Conservation (phyloP, 805 yeast species). For the Suhomyces prunicola region DNA sequence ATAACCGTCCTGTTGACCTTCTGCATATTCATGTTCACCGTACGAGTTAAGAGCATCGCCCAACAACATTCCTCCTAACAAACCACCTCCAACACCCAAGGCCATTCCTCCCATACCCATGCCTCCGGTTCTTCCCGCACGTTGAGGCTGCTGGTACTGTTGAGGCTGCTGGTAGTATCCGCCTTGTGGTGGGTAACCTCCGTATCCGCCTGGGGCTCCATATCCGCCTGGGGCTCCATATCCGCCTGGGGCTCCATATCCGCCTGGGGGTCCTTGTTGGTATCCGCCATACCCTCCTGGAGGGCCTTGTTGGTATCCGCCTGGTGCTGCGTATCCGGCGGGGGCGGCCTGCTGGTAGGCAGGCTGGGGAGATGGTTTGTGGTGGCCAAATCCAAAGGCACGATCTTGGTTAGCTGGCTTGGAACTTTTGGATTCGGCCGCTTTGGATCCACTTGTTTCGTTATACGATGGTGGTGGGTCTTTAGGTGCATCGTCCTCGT, state of each 20-base stretch:
- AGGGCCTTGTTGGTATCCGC: conserved; percentile 2
- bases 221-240: conserved; percentile 1
- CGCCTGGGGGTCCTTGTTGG: conserved; percentile 20
- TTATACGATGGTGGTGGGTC: conserved; percentile 7
- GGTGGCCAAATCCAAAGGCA: conserved; percentile 1
- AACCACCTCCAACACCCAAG: conserved; percentile 50
- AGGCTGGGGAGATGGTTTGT: conserved; percentile 4
- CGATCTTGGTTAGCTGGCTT: background rate
- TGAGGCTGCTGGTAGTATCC: conserved; percentile 13
- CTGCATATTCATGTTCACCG: conserved; percentile 22
- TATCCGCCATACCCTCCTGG: conserved; percentile 6
- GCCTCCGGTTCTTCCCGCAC: conserved; percentile 23
- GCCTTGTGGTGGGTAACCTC: conserved; percentile 20
- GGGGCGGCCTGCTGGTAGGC: conserved; percentile 1
- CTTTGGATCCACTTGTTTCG: conserved; percentile 2
- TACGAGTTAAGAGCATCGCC: conserved; percentile 40
- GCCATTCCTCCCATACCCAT: conserved; percentile 53
- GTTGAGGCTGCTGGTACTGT: conserved; percentile 20
- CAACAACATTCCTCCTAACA: conserved; percentile 57
- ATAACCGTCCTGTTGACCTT: conserved; percentile 35
- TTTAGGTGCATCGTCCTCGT: conserved; percentile 9
- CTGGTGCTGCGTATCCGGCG: conserved; percentile 2
- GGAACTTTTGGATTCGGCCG: conserved; percentile 4
- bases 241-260: conserved; percentile 10
- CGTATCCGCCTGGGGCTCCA: conserved; percentile 6